Evolutionary conservation across 345 rosid species (phyloP), one percentile per base, ranked within the genome.

Genomic region (Murraya koenigii): DNA sequence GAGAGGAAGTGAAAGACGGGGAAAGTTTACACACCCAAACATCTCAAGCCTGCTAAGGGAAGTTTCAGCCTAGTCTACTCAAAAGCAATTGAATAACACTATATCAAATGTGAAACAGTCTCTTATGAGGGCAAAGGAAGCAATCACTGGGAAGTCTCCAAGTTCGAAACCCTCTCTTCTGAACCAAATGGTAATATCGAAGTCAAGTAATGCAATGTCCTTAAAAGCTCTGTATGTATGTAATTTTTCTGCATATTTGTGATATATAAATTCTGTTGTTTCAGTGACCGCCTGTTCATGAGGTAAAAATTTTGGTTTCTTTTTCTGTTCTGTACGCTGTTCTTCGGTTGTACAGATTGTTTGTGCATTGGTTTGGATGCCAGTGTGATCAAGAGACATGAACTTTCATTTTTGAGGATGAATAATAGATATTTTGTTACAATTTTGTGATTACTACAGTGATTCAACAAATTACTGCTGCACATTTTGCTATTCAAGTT

Each of bases 111-210:
- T 90, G 67, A 88, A 88, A 77, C 90, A 88, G 28, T 85, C 86
- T 33, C 87, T 88, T 69, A 80, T 82, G 69, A 87, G 87, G 87
- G 90, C 87, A 62, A 88, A 87, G 85, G 87, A 84, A 78, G 91
- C 90, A 25, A 80, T 90, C 32, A 77, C 70, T 15, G 91, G 90
- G 65, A 86, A 87, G 75, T 85, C 89, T 72, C 84, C 88, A 44
- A 44, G 49, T 44, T 74, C 79, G 85, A 77, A 63, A 17, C 39
- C 33, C 19, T 17, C 8, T 63, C 77, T 79, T 80, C 91, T 0
- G 82, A 88, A 81, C 73, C 85, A 36, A 82, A 86, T 66, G 86
- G 38, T 23, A 86, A 85, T 23, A 79, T 75, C 56, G 81, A 78
- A 64, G 87, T 75, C 75, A 85, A 89, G 69, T 85, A 78, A 85